phyloP scores from a whole-genome alignment of 495 filamentous ascomycete genomes.

The Penicillium bovifimosum region DNA sequence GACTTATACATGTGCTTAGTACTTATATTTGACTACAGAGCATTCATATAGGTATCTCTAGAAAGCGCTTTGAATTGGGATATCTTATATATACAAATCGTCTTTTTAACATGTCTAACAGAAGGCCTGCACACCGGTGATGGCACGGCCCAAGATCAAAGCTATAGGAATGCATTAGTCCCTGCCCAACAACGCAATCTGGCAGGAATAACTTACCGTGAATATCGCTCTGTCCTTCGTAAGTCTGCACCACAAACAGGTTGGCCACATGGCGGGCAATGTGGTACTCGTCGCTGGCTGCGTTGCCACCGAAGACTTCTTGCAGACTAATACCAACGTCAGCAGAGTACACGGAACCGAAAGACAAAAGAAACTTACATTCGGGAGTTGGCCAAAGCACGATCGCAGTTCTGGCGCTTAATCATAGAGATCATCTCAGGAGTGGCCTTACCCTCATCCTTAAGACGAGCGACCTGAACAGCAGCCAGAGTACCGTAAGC shows the following conservation, averaged over 20 bases:
- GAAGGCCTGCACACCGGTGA: slow-evolving; percentile 67
- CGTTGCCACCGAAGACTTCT: slow-evolving; percentile 96
- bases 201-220: slow-evolving; percentile 59
- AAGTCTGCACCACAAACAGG: slow-evolving; percentile 94
- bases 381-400: slow-evolving; percentile 73
- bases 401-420: slow-evolving; percentile 96
- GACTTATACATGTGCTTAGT: no score
- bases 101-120: slow-evolving; percentile 30
- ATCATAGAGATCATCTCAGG: slow-evolving; percentile 99
- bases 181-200: slow-evolving; percentile 12
- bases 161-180: slow-evolving; percentile 33
- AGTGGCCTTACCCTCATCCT: slow-evolving; percentile 79
- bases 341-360: slow-evolving; percentile 5
- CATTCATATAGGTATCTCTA: background rate
- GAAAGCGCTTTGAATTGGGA: background rate
- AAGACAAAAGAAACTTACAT: slow-evolving; percentile 43
- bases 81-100: slow-evolving; percentile 4
- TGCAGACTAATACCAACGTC: slow-evolving; percentile 54
- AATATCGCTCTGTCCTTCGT: slow-evolving; percentile 96
- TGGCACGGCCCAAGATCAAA: slow-evolving; percentile 63
- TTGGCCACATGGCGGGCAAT: slow-evolving; percentile 96
- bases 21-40: no score
- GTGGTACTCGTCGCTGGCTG: slow-evolving; percentile 90
- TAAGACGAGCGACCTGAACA: slow-evolving; percentile 84
- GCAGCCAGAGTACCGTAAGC: slow-evolving; percentile 83